These are phyloP conservation scores for Crotalaria pallida DNA, from an alignment of 306 rosid species.

Conservation along the genomic window DNA sequence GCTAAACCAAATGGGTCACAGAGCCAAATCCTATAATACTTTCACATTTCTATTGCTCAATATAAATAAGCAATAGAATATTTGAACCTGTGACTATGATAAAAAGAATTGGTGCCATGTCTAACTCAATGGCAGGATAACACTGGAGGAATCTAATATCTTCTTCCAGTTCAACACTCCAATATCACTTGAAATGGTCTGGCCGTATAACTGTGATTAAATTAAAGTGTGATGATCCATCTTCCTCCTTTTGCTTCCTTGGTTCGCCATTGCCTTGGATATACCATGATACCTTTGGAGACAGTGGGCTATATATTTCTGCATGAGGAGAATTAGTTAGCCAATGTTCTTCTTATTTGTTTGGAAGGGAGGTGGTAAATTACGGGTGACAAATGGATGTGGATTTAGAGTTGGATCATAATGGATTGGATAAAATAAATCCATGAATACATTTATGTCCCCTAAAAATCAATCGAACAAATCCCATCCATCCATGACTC, in stretches of 20 bases:
- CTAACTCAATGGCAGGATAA: not conserved
- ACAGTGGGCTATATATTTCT: slow-evolving; percentile 65
- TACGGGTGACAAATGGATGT: no score
- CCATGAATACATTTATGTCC: no score
- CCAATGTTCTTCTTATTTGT: not conserved
- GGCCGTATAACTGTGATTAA: slow-evolving; percentile 48
- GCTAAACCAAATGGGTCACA: slow-evolving; percentile 8
- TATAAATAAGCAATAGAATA: not conserved
- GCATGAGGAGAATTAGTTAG: slow-evolving; percentile 28
- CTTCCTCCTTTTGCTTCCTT: slow-evolving; percentile 75
- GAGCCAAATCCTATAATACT: not conserved
- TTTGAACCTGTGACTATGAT: slow-evolving; percentile 9
- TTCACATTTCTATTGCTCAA: not conserved
- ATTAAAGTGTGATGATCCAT: slow-evolving; percentile 41
- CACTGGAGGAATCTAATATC: not conserved
- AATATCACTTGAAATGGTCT: slow-evolving; percentile 65
- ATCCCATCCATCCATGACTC: no score
- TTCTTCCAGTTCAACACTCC: not conserved
- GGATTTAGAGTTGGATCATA: no score
- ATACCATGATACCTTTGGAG: slow-evolving; percentile 80
- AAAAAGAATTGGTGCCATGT: slow-evolving; percentile 4
- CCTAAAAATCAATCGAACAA: no score
- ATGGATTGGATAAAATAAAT: no score
- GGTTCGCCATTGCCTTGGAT: slow-evolving; percentile 52
- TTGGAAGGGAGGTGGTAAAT: not conserved